Conservation (phyloP, 192 early-diverging fungal species). For the Backusella tarrabulga region DNA sequence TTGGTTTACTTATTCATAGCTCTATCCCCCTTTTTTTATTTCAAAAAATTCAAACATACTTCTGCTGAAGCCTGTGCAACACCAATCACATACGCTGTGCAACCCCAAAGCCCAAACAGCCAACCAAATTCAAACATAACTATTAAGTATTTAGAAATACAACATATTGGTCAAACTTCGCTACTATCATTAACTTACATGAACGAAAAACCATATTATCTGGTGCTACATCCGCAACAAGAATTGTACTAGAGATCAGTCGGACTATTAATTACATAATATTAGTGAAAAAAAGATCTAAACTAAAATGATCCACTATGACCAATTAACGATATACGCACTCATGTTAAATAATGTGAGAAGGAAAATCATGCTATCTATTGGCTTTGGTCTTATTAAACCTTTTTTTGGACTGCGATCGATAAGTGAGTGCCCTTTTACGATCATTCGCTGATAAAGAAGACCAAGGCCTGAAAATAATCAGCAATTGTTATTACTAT, state of each 20-base stretch:
- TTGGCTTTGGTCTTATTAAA: slow-evolving; percentile 26
- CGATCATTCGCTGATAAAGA: neutral
- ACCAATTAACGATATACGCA: slow-evolving; percentile 10
- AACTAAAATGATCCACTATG: slow-evolving; percentile 1
- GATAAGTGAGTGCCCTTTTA: slow-evolving; percentile 19
- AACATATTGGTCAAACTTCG: neutral
- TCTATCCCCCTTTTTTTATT: too few relatives aligned
- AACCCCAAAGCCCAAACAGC: slow-evolving; percentile 25
- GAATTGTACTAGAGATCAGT: slow-evolving; percentile 17
- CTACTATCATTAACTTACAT: neutral
- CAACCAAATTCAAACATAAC: slow-evolving; percentile 30
- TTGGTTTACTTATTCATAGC: too few relatives aligned
- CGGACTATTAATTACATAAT: slow-evolving; percentile 6
- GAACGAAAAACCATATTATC: slow-evolving; percentile 18
- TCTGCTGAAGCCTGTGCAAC: too few relatives aligned
- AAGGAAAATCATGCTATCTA: slow-evolving; percentile 19
- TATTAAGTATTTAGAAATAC: neutral
- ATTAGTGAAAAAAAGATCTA: neutral
- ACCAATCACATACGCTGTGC: slow-evolving; percentile 16
- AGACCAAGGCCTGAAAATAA: slow-evolving; percentile 10
- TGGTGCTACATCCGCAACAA: slow-evolving; percentile 24
- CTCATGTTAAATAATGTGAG: neutral
- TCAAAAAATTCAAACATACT: too few relatives aligned
- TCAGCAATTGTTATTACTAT: neutral
- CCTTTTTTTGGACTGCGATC: neutral